phyloP scores from a whole-genome alignment of 2,329 filamentous ascomycete genomes.

The Daldinia sp. region DNA sequence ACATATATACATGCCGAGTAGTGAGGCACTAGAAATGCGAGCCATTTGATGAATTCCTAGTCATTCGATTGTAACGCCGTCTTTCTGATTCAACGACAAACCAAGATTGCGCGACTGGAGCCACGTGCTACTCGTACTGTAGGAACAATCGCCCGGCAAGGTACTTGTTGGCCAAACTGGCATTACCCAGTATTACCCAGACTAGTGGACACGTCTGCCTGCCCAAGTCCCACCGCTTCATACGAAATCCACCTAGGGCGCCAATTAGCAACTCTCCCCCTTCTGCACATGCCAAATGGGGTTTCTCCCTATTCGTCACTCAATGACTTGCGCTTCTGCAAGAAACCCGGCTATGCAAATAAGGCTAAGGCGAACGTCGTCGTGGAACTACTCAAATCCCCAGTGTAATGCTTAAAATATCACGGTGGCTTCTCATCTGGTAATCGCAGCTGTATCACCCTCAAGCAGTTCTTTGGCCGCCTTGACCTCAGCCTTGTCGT shows the following conservation, averaged over 20 bases:
- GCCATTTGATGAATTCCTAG: constrained; percentile 30
- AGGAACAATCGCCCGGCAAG: constrained; percentile 34
- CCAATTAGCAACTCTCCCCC: constrained; percentile 47
- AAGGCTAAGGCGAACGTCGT: constrained; percentile 32
- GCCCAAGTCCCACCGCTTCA: constrained; percentile 53
- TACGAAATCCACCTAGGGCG: constrained; percentile 42
- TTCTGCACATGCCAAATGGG: constrained; percentile 38
- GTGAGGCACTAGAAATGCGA: constrained; percentile 28
- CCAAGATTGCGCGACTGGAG: constrained; percentile 52
- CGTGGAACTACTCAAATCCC: constrained; percentile 12
- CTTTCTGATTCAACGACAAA: constrained; percentile 37
- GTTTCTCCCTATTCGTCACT: constrained; percentile 25
- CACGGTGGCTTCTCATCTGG: constrained; percentile 57
- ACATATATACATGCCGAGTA: constrained; percentile 30
- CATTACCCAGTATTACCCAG: constrained; percentile 28
- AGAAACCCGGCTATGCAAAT: constrained; percentile 40
- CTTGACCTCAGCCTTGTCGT: constrained; percentile 76
- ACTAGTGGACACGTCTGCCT: constrained; percentile 47
- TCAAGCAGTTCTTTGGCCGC: constrained; percentile 77
- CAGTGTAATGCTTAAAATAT: constrained; percentile 15
- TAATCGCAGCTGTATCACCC: constrained; percentile 59
- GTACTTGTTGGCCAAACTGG: constrained; percentile 33
- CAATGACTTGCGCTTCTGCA: constrained; percentile 30
- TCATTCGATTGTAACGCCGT: constrained; percentile 34
- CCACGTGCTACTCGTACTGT: constrained; percentile 54